Base-by-base conservation (phyloP, 2,329 filamentous ascomycete species). In the Colletotrichum siamense region DNA sequence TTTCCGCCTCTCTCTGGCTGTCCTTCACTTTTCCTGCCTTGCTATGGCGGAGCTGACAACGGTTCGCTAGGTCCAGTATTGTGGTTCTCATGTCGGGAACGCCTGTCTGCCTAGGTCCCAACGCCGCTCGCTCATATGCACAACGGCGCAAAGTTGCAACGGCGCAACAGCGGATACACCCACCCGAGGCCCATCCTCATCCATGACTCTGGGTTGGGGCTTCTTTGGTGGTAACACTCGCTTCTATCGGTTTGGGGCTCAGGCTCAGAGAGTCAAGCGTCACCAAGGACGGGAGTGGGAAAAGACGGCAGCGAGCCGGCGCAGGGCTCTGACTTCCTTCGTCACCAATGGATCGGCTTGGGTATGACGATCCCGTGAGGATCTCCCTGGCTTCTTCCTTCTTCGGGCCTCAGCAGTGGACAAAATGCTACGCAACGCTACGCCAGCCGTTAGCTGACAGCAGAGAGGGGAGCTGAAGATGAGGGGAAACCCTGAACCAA, bases 401-500 rank as follows among this genome's bases (percentile, higher is more conserved):
- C 59, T 76, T 76, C 70, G 57, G 64, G 70, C 70, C n/a, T 64
- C 59, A 64, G 57, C 63, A 55, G 39, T 74, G 67, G 49, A n/a
- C 61, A 65, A 39, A 74, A 39, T n/a, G 71, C 52, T 69, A 69
- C 66, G 57, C 44, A 39, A 62, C 55, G 55, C 55, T 26, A 59
- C 55, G 22, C 22, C 55, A 59, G 55, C 32, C 32, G 30, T n/a
- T 34, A 52, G 57, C 68, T 75, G 32, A 57, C 22, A 44, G 34
- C 16, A 59, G 30, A 69, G 57, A 44, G 65, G 64, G 24, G 30
- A 69, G 28, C 73, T 73, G 64, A 64, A 69, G 70, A 69, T 69
- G 73, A 76, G 73, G 73, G 73, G 73, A 73, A 76, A 65, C 70
- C 70, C 70, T 73, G 73, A 59, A 59, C 18, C 57, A 63, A 39